Percentiles rank a stretch among this genome's conserved stretches.
phyloP scores from a whole-genome alignment of 345 rosid genomes.

The Rhodomyrtus tomentosa region DNA sequence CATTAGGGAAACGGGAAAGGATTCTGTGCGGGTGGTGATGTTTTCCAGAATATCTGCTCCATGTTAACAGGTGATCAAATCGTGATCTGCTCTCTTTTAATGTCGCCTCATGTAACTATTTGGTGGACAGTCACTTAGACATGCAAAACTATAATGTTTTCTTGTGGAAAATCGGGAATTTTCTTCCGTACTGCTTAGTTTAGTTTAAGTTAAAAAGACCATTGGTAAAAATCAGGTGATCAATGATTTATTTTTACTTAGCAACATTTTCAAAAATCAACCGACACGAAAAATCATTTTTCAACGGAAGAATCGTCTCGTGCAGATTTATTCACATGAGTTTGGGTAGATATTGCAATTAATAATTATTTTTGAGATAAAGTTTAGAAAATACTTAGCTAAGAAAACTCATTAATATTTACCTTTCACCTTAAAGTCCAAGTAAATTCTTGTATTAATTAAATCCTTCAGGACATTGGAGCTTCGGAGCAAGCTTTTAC shows the following conservation, averaged over 20 bases:
- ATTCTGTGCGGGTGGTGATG: neutral
- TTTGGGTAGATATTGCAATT: no score
- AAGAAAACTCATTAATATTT: neutral
- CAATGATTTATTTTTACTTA: neutral
- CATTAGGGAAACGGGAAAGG: neutral
- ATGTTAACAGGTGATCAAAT: neutral
- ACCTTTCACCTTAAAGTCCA: neutral
- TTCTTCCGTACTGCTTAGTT: neutral
- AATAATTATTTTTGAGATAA: no score
- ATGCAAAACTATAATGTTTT: neutral
- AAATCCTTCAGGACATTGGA: constrained; percentile 9
- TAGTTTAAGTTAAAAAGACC: neutral
- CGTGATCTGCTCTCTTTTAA: neutral
- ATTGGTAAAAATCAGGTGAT: neutral
- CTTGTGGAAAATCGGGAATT: neutral
- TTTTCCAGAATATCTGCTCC: neutral
- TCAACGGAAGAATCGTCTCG: neutral
- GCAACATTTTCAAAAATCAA: neutral
- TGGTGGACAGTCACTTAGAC: neutral
- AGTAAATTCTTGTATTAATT: neutral
- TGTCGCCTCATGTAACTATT: neutral
- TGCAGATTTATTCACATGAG: no score
- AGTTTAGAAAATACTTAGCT: neutral
- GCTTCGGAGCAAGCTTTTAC: constrained; percentile 8
- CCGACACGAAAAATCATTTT: neutral